Evolutionary conservation across 331 rosid species (phyloP), one percentile per base, ranked within the genome.

Genomic region (Prunus yedoensis): DNA sequence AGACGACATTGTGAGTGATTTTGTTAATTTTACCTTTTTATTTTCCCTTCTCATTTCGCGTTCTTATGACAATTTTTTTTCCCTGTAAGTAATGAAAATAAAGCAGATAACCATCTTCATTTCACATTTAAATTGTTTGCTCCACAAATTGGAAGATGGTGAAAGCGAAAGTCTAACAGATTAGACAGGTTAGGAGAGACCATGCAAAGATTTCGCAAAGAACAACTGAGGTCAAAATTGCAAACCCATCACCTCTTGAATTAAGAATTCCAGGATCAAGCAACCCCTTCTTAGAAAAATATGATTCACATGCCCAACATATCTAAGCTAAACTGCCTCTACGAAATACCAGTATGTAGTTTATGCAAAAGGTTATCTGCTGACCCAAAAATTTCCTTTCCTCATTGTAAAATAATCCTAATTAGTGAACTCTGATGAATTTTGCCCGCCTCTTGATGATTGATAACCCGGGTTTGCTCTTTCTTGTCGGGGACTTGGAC

Each of bases 401-500:
- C 69, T 51, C 46, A 41, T 23, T 4, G 28, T 69, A 38, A 53
- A 71, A 66, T 68, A 32, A 82, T 32, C 79, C 30, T 81, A 83
- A 73, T 68, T 75, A 74, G 86, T 50, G 54, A 79, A 84, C 74
- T 89, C 95, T 1, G 82, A 75, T 23, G 74, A 85, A 83, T 75
- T 87, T 79, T 82, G 88, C 32, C 88, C 91, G 14, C 76, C 89
- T 86, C 93, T 80, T 59, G 91, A 81, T 68, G 77, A 54, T 66
- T 87, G 94, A 45, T 87, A 71, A 49, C 88, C 87, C 57, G 87
- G 66, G 81, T 75, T 83, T 47, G 76, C 93, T 60, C 84, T 87
- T 68, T 91, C 96, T 77, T 85, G 91, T 49, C 93, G 83, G 12
- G 62, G 65, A 49, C 80, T 81, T 3, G 97, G 91, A 63, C 93